Percentiles rank a stretch among this genome's conserved stretches.
phyloP scores from a whole-genome alignment of 2,329 filamentous ascomycete species.

The Aspergillus sp. region DNA sequence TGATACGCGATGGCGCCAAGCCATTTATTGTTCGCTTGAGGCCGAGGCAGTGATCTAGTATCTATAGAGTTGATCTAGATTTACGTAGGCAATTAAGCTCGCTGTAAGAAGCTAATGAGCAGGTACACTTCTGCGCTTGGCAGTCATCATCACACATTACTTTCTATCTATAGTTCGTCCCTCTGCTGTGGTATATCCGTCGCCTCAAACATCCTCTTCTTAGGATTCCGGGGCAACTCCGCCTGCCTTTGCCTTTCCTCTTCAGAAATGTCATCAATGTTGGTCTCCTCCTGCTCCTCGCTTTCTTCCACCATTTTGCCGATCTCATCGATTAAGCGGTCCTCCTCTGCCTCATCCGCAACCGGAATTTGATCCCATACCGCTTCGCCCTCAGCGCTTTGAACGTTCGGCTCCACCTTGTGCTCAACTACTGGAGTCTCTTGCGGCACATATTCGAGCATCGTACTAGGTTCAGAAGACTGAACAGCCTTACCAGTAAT shows the following conservation, averaged over 20 bases:
- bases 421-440: conserved; percentile 21
- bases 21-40: conserved; percentile 23
- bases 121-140: background rate
- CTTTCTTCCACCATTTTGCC: conserved; percentile 40
- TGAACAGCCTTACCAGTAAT: conserved; percentile 31
- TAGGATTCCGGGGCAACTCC: conserved; percentile 46
- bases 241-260: conserved; percentile 40
- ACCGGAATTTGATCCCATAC: conserved; percentile 25
- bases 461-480: conserved; percentile 24
- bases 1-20: conserved; percentile 31
- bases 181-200: conserved; percentile 34
- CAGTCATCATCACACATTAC: conserved; percentile 2
- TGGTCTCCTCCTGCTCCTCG: conserved; percentile 26
- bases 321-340: conserved; percentile 45
- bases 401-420: conserved; percentile 23
- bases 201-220: conserved; percentile 53
- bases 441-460: conserved; percentile 21
- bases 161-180: conserved; percentile 40
- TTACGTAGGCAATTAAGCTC: background rate
- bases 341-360: conserved; percentile 25
- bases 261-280: conserved; percentile 37
- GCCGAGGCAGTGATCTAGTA: background rate
- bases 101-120: background rate
- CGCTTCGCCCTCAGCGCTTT: conserved; percentile 17
- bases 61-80: background rate